Evolutionary conservation across 768 basidiomycete species (phyloP), one percentile per base, ranked within the genome.

Genomic region (Trichaptum fuscoviolaceum): DNA sequence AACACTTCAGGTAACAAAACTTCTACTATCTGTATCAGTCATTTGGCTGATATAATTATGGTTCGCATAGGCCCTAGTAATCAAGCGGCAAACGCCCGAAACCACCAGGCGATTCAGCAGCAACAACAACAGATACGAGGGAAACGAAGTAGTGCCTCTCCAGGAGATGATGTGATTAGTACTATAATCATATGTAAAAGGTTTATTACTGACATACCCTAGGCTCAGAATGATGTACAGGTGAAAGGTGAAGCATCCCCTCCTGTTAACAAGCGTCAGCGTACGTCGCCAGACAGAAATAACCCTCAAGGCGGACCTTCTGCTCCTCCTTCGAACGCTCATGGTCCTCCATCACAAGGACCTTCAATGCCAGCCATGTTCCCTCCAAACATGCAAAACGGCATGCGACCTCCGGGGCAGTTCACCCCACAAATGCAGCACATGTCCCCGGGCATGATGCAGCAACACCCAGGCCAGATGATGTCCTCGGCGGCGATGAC

Each of bases 241-340:
- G 10, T 34, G 59, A 61, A 61, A 61, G 25, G 25, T 25, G 59
- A 61, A 34, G 24, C 59, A 34, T 61, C 59, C 3, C 59, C 59
- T 25, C 59, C 59, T 61, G 59, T 25, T 61, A 25, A 34, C 25
- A 61, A 61, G 30, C 12, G 59, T 12, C 59, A 25, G 15, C 59
- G 59, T 3, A 25, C 25, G 15, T 61, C 59, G 23, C 59, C 59
- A 34, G 30, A 61, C 23, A 61, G 25, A 34, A 61, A 61, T 18
- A 34, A 61, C 23, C 59, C 59, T 2, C 59, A 25, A 61, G 59
- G 59, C 59, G 59, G 42, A 3, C 42, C 42, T 2, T 52, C 42
- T 52, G 42, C 42, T 52, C 42, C 42, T 52, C 42, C 42, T 52
- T 12, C 42, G 2, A 52, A 52, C 20, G 42, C 42, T 15, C 42